These are phyloP conservation scores for Coleophoma eucalyptorum DNA, from an alignment of 2,329 filamentous ascomycete genomes.

Conservation along the genomic window DNA sequence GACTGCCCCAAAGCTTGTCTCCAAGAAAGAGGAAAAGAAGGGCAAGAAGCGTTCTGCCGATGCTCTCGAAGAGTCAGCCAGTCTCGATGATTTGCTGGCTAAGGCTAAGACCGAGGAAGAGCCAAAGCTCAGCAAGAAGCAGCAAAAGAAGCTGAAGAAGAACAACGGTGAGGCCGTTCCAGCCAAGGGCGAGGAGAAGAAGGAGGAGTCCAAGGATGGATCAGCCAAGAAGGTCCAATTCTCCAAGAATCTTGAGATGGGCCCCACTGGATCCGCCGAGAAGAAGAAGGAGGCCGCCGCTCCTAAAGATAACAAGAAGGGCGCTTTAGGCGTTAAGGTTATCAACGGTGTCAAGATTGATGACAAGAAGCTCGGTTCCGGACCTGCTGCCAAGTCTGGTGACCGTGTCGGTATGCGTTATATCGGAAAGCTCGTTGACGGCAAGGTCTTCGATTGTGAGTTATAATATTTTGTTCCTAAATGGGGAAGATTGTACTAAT, in stretches of 20 bases:
- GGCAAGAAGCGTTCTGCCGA: slow-evolving; percentile 77
- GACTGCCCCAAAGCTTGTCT: slow-evolving; percentile 59
- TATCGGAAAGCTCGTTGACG: slow-evolving; percentile 93
- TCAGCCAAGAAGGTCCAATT: slow-evolving; percentile 84
- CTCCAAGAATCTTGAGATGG: slow-evolving; percentile 97
- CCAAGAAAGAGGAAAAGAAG: slow-evolving; percentile 25
- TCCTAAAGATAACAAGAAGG: slow-evolving; percentile 48
- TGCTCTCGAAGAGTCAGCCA: slow-evolving; percentile 57
- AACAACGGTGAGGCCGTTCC: slow-evolving; percentile 87
- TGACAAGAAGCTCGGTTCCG: slow-evolving; percentile 88
- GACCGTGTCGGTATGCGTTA: slow-evolving; percentile 93
- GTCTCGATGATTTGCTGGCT: slow-evolving; percentile 80
- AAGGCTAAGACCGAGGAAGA: slow-evolving; percentile 68
- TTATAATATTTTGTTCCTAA: slow-evolving; percentile 16
- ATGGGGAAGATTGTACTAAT: slow-evolving; percentile 18
- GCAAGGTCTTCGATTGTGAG: slow-evolving; percentile 92
- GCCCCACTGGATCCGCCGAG: slow-evolving; percentile 71
- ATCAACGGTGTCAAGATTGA: slow-evolving; percentile 90
- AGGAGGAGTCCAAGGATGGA: slow-evolving; percentile 44
- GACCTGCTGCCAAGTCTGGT: slow-evolving; percentile 82
- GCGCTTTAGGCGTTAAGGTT: slow-evolving; percentile 66
- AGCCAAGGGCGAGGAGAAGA: slow-evolving; percentile 55
- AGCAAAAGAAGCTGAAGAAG: slow-evolving; percentile 97
- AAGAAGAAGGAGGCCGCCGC: slow-evolving; percentile 43
- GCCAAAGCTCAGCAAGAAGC: slow-evolving; percentile 86